These are phyloP conservation scores for Aspergillus persii DNA, from an alignment of 2,329 filamentous ascomycete genomes.

Conservation along the genomic window DNA sequence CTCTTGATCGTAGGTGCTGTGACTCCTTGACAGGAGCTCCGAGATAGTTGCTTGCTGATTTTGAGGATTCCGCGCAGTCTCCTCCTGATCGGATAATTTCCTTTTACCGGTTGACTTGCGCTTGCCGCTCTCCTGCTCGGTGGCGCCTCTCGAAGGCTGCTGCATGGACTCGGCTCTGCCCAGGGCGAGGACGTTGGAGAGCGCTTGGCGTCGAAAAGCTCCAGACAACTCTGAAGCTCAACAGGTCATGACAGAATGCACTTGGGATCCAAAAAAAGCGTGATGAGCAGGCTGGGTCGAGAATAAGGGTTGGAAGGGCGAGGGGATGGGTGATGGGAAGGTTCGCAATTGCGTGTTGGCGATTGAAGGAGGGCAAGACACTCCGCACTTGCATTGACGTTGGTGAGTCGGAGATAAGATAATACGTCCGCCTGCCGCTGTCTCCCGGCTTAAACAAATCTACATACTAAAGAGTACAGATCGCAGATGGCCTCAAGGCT, in stretches of 20 bases:
- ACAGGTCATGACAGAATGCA: constrained; percentile 19
- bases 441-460: not conserved
- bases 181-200: constrained; percentile 17
- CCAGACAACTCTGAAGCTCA: constrained; percentile 12
- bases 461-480: not conserved
- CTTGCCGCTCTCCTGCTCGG: constrained; percentile 44
- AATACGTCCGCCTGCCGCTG: constrained; percentile 19
- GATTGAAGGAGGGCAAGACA: not conserved
- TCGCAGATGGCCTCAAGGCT: too few relatives aligned
- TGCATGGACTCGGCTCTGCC: constrained; percentile 44
- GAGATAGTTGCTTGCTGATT: constrained; percentile 45
- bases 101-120: constrained; percentile 43
- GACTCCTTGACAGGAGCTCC: constrained; percentile 42
- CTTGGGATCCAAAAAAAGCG: not conserved
- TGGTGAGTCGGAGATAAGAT: constrained; percentile 31
- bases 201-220: constrained; percentile 21
- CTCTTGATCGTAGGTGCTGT: constrained; percentile 22
- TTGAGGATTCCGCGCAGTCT: constrained; percentile 27
- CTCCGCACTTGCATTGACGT: constrained; percentile 16
- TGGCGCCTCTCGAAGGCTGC: constrained; percentile 36
- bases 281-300: constrained; percentile 1
- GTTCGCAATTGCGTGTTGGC: not conserved
- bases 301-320: not conserved
- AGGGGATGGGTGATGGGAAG: constrained; percentile 7
- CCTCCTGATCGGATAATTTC: constrained; percentile 38